These are phyloP conservation scores for Lactarius evosmus DNA, from an alignment of 768 basidiomycete genomes.

Conservation along the genomic window DNA sequence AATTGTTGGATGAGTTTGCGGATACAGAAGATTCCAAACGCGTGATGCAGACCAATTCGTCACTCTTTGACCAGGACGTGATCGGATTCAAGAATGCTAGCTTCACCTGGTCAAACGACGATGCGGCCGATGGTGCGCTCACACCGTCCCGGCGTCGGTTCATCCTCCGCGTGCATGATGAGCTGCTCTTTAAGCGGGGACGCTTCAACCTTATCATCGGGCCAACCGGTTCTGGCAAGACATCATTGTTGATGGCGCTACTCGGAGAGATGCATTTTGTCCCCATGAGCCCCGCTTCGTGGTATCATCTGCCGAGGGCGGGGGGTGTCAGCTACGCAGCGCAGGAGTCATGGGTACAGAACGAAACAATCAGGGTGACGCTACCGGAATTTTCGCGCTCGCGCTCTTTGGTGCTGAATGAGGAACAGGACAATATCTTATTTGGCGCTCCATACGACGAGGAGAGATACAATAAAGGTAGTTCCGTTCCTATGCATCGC, in stretches of 20 bases:
- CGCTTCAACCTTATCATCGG: slow-evolving; percentile 58
- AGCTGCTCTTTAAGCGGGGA: slow-evolving; percentile 51
- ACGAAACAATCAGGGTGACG: slow-evolving; percentile 64
- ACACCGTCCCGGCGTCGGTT: slow-evolving; percentile 49
- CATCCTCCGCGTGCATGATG: slow-evolving; percentile 47
- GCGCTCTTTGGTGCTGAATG: no score
- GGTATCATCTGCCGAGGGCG: slow-evolving; percentile 64
- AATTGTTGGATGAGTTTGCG: slow-evolving; percentile 35
- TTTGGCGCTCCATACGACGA: slow-evolving; percentile 48
- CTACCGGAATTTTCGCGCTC: no score
- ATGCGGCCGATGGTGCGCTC: slow-evolving; percentile 33
- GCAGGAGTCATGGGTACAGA: slow-evolving; percentile 84
- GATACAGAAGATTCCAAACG: slow-evolving; percentile 18
- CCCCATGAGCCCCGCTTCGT: slow-evolving; percentile 49
- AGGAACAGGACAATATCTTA: slow-evolving; percentile 46
- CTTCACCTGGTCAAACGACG: slow-evolving; percentile 51
- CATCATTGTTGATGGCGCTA: slow-evolving; percentile 61
- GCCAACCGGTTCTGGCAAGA: slow-evolving; percentile 58
- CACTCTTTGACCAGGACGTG: slow-evolving; percentile 20
- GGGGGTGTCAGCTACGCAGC: slow-evolving; percentile 75
- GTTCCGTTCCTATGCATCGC: not conserved
- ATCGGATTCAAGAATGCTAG: slow-evolving; percentile 53
- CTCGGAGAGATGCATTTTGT: slow-evolving; percentile 68
- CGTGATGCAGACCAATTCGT: slow-evolving; percentile 21
- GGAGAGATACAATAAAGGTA: slow-evolving; percentile 42